Percentiles rank a stretch among this genome's conserved stretches.
phyloP scores from a whole-genome alignment of 768 basidiomycete genomes.

The Mycena maculata region DNA sequence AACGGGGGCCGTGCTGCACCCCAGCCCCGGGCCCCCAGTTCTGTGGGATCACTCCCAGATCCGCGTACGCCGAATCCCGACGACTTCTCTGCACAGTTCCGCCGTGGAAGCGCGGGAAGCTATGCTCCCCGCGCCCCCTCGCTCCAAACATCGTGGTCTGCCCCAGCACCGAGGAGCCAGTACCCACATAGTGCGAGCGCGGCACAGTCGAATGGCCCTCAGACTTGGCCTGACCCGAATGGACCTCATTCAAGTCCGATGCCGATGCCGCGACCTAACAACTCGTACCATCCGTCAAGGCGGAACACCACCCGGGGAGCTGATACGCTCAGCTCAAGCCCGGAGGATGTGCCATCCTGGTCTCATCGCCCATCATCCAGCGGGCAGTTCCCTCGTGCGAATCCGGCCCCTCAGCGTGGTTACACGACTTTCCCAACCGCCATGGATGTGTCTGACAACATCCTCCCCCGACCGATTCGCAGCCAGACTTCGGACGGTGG shows the following conservation, averaged over 20 bases:
- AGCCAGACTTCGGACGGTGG: not conserved
- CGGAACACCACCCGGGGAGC: not conserved
- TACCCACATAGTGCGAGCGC: not conserved
- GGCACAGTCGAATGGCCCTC: too few relatives aligned
- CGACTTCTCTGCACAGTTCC: slow-evolving; percentile 3
- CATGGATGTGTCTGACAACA: too few relatives aligned
- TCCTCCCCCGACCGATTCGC: too few relatives aligned
- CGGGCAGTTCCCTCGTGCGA: not conserved
- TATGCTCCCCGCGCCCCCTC: not conserved
- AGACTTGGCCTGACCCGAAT: not conserved
- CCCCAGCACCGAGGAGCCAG: not conserved
- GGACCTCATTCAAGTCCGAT: not conserved
- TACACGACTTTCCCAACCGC: too few relatives aligned
- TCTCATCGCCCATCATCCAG: not conserved
- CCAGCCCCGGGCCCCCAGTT: too few relatives aligned
- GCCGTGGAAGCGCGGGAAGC: not conserved
- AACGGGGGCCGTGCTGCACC: not conserved
- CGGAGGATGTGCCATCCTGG: not conserved
- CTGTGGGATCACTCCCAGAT: not conserved
- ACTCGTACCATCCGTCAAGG: not conserved
- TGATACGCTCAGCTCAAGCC: slow-evolving; percentile 17
- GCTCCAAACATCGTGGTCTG: not conserved
- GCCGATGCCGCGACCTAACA: not conserved
- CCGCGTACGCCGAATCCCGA: not conserved
- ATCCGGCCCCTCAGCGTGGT: too few relatives aligned